Evolutionary conservation across 2,329 filamentous ascomycete species (phyloP).

Genomic region (Chaetomiaceae sp.): DNA sequence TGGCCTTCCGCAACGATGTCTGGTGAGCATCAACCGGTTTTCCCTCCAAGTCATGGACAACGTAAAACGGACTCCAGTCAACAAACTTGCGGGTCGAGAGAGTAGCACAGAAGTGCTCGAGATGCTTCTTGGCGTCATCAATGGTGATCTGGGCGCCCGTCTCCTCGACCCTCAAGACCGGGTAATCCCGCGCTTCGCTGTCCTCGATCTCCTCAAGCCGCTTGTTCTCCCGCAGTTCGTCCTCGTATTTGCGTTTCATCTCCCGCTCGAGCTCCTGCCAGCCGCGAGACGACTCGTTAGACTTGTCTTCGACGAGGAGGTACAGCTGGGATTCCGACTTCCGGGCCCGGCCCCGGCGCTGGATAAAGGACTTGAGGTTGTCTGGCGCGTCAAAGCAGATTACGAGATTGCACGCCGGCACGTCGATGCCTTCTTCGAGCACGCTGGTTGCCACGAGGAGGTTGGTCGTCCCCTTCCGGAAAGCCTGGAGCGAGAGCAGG

Average conservation of each 20-base stretch:
- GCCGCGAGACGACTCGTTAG: slow-evolving; percentile 31
- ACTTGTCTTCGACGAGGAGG: slow-evolving; percentile 37
- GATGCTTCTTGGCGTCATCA: slow-evolving; percentile 67
- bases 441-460: slow-evolving; percentile 60
- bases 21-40: slow-evolving; percentile 19
- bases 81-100: slow-evolving; percentile 55
- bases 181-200: slow-evolving; percentile 29
- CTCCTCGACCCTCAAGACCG: slow-evolving; percentile 34
- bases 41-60: slow-evolving; percentile 40
- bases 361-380: slow-evolving; percentile 54
- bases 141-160: slow-evolving; percentile 62
- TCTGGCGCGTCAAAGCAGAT: slow-evolving; percentile 49
- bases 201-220: slow-evolving; percentile 47
- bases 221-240: slow-evolving; percentile 52
- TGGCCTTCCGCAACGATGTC: slow-evolving; percentile 43
- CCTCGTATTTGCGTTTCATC: slow-evolving; percentile 67
- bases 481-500: slow-evolving; percentile 40
- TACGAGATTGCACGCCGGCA: slow-evolving; percentile 59
- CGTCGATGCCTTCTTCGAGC: slow-evolving; percentile 63
- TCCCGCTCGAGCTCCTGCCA: slow-evolving; percentile 65
- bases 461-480: slow-evolving; percentile 50
- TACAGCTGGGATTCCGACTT: slow-evolving; percentile 48
- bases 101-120: slow-evolving; percentile 74
- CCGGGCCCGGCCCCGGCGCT: slow-evolving; percentile 50
- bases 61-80: slow-evolving; percentile 64